A percentile compares a stretch with the other conserved stretches of the same genome.
Evolutionary conservation across 2,329 filamentous ascomycete genomes (phyloP).

Genomic region (Colletotrichum siamense): DNA sequence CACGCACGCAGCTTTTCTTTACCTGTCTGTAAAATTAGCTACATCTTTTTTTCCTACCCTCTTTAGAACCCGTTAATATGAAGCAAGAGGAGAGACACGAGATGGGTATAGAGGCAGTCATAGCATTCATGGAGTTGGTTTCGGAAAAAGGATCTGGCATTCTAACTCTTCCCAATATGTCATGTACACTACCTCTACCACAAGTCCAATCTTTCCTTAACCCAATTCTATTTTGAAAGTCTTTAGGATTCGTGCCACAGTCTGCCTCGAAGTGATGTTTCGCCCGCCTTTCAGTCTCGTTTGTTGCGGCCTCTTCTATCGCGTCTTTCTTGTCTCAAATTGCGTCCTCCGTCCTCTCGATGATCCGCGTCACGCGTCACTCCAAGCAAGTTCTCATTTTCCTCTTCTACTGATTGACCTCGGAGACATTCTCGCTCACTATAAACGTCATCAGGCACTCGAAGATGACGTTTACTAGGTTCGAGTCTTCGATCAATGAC

Average conservation of each 20-base stretch:
- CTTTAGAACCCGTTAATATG: constrained; percentile 6
- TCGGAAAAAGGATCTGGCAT: constrained; percentile 5
- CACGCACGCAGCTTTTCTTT: background rate
- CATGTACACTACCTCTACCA: background rate
- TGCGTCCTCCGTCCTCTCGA: background rate
- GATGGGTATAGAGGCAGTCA: background rate
- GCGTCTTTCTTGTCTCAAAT: background rate
- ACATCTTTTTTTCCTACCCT: background rate
- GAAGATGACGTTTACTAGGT: constrained; percentile 24
- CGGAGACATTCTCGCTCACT: constrained; percentile 40
- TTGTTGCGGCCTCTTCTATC: background rate
- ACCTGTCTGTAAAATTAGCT: constrained; percentile 6
- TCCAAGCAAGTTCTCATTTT: background rate
- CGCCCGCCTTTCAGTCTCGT: background rate
- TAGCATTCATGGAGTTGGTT: constrained; percentile 8
- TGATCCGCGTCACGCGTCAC: background rate
- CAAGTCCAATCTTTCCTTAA: background rate
- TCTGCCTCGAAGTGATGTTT: background rate
- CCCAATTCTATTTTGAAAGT: background rate
- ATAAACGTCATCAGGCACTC: constrained; percentile 25
- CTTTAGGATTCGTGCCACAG: background rate
- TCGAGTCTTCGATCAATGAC: constrained; percentile 22
- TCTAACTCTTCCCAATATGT: background rate
- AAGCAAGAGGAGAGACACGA: background rate
- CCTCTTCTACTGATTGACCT: constrained; percentile 42